Percentiles rank a stretch among this genome's conserved stretches.
Evolutionary conservation across 1,139 yeast genomes (phyloP).

Genomic region (Oligophagozyma castellii): DNA sequence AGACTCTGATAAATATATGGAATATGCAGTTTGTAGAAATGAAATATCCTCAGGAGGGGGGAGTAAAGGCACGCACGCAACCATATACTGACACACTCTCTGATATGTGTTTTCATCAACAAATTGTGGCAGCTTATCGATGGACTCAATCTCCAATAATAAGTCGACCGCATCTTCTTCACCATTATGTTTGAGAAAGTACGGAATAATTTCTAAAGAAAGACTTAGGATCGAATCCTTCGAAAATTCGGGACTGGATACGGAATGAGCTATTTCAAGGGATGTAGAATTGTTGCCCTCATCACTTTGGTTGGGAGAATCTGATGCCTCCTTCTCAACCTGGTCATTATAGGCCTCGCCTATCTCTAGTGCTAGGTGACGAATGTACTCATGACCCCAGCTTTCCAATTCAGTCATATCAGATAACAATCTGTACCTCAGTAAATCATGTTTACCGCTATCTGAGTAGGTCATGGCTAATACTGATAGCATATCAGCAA

Average conservation of each 20-base stretch:
- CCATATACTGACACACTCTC: conserved; percentile 88
- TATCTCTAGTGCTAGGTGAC: conserved; percentile 88
- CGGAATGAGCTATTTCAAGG: conserved; percentile 1
- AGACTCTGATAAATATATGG: conserved; percentile 67
- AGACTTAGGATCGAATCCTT: conserved; percentile 41
- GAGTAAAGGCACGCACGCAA: conserved; percentile 85
- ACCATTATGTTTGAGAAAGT: conserved; percentile 86
- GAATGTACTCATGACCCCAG: conserved; percentile 98
- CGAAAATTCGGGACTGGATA: conserved; percentile 17
- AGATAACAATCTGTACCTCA: conserved; percentile 67
- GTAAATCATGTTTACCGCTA: conserved; percentile 66
- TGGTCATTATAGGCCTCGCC: conserved; percentile 72
- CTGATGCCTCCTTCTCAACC: conserved; percentile 39
- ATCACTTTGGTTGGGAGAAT: conserved; percentile 8
- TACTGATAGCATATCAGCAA: conserved; percentile 84
- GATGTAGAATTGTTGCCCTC: conserved; percentile 6
- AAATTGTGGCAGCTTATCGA: conserved; percentile 67
- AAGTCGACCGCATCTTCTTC: conserved; percentile 98
- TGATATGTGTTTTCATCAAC: conserved; percentile 77
- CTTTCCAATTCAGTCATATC: conserved; percentile 50
- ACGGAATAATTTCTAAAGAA: conserved; percentile 72
- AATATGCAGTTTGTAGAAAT: conserved; percentile 80
- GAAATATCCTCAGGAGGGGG: conserved; percentile 91
- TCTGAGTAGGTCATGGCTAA: conserved; percentile 92
- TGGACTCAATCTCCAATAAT: conserved; percentile 74